Evolutionary conservation across 192 early-diverging fungal species (phyloP).

Genomic region (Coemansia sp.): DNA sequence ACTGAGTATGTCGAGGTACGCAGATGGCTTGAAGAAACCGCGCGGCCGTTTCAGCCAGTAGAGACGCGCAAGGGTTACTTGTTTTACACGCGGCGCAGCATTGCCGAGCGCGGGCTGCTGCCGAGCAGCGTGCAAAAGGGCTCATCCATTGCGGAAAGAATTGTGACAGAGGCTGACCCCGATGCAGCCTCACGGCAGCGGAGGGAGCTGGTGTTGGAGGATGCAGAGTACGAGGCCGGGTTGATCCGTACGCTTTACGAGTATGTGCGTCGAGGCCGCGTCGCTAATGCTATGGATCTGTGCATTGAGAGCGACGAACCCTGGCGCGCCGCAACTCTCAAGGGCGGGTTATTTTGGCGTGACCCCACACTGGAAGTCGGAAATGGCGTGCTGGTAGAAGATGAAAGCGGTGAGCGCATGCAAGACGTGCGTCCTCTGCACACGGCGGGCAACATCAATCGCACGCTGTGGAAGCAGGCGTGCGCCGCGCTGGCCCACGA

Average conservation of each 20-base stretch:
- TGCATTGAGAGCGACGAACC: slow-evolving; percentile 69
- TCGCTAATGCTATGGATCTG: slow-evolving; percentile 62
- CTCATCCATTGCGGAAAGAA: background rate
- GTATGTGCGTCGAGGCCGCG: slow-evolving; percentile 70
- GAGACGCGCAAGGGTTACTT: slow-evolving; percentile 52
- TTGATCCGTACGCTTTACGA: slow-evolving; percentile 67
- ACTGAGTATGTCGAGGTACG: slow-evolving; percentile 43
- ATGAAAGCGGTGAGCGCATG: background rate
- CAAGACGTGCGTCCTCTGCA: slow-evolving; percentile 16
- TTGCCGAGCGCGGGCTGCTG: slow-evolving; percentile 13
- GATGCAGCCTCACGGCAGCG: slow-evolving; percentile 36
- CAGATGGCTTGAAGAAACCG: slow-evolving; percentile 49
- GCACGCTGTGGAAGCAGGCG: slow-evolving; percentile 40
- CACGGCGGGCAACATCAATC: slow-evolving; percentile 45
- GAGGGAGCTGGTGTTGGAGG: slow-evolving; percentile 25
- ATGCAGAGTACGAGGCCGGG: slow-evolving; percentile 51
- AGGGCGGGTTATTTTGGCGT: slow-evolving; percentile 58
- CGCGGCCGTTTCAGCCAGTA: slow-evolving; percentile 38
- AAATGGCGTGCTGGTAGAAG: slow-evolving; percentile 13
- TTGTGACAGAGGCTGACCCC: slow-evolving; percentile 38
- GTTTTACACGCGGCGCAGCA: slow-evolving; percentile 47
- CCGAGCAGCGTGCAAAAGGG: background rate
- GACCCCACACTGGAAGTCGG: slow-evolving; percentile 47
- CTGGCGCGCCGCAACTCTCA: slow-evolving; percentile 76
- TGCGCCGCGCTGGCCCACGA: slow-evolving; percentile 45